Base-by-base conservation (phyloP, 345 rosid species). In the Brassica napus region DNA sequence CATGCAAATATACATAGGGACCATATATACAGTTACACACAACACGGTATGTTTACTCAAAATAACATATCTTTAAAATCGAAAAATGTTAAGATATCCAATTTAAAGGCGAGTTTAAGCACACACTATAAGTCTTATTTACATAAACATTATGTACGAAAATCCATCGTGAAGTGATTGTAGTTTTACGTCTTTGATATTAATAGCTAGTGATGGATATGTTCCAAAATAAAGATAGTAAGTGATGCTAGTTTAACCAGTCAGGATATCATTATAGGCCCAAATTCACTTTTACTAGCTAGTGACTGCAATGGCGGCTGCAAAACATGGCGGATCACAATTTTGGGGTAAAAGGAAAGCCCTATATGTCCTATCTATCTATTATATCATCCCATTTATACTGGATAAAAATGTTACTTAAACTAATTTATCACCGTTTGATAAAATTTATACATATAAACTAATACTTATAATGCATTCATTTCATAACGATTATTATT, bases 1-100 rank as follows among this genome's bases (percentile, higher is more conserved):
- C 74, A 67, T 79, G 11, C 42, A 65, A 65, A 60, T 71, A 68
- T 34, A 64, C 11, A 66, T 35, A 72, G 11, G 66, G 52, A 71
- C 63, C 75, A 65, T 78, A 39, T 54, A 32, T 21, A 44, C 9
- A 72, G 6, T 28, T 18, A 18, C 21, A 26, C 28, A 26, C 28
- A 26, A 32, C 7, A 74, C n/a, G 2, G 63, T 34, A 73, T 37
- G 66, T 35, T 54, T 24, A 24, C 34, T 55, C 28, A 75, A 52
- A 23, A 5, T 65, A 65, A 39, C 15, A 65, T n/a, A 34, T 64
- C 9, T 52, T 52, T 60, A 32, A 11, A 14, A 12, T 11, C 35
- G 26, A 65, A 18, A 32, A 65, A 64, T 52, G 24, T 21, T 49
- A 64, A 63, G 61, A 63, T 18, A 12, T 18, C 34, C 34, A 64